These are phyloP conservation scores for Pichia norvegensis DNA, from an alignment of 1,139 yeast species.

Conservation along the genomic window DNA sequence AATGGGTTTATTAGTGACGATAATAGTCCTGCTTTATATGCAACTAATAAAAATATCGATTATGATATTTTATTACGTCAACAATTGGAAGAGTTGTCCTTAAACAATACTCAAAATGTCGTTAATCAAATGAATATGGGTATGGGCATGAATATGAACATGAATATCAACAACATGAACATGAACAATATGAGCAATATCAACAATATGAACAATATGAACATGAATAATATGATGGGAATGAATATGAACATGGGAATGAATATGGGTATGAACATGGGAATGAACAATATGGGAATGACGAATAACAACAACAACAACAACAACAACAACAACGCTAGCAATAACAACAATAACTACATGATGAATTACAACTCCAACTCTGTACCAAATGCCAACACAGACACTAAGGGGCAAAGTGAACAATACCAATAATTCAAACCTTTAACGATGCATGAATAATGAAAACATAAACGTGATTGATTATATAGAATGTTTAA, in stretches of 20 bases:
- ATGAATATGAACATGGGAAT: neutral
- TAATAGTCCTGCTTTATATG: slow-evolving; percentile 6
- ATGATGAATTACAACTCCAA: slow-evolving; percentile 7
- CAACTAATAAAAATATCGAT: slow-evolving; percentile 14
- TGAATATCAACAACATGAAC: neutral
- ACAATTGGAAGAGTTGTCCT: slow-evolving; percentile 22
- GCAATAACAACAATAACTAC: slow-evolving; percentile 6
- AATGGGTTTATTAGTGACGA: no score
- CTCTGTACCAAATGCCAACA: neutral
- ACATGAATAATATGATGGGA: neutral
- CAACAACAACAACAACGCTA: slow-evolving; percentile 1
- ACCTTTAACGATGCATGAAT: neutral
- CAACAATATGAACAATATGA: slow-evolving; percentile 2
- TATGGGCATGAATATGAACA: neutral
- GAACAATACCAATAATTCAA: neutral
- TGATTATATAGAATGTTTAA: neutral
- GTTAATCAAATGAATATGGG: neutral
- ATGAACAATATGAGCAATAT: neutral
- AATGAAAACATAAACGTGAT: neutral
- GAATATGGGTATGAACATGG: slow-evolving; percentile 1
- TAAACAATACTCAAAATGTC: slow-evolving; percentile 8
- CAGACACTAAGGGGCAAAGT: neutral
- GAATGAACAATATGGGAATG: neutral
- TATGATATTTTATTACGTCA: slow-evolving; percentile 22
- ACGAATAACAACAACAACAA: slow-evolving; percentile 1